phyloP scores from a whole-genome alignment of 768 basidiomycete genomes.

The Boletus edulis region DNA sequence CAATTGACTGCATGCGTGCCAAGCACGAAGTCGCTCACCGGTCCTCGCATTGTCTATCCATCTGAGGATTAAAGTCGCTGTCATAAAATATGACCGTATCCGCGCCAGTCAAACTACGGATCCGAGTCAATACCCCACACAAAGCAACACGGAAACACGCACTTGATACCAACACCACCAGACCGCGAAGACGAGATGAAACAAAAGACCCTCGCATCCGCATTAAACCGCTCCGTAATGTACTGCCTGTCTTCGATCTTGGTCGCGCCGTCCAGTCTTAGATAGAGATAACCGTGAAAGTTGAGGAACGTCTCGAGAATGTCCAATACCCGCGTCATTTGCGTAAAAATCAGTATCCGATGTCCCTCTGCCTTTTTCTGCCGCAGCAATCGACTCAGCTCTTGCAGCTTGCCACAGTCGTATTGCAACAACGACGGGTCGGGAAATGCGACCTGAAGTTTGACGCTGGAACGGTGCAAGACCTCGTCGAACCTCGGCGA shows the following conservation, averaged over 20 bases:
- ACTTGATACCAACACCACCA: slow-evolving; percentile 95
- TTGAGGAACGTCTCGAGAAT: slow-evolving; percentile 93
- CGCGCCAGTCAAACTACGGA: slow-evolving; percentile 69
- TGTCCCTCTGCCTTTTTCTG: slow-evolving; percentile 87
- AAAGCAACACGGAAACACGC: slow-evolving; percentile 27
- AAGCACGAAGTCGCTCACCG: slow-evolving; percentile 43
- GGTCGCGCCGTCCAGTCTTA: slow-evolving; percentile 92
- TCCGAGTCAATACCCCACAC: slow-evolving; percentile 16
- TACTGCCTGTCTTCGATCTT: slow-evolving; percentile 94
- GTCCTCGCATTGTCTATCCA: slow-evolving; percentile 97
- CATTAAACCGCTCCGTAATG: slow-evolving; percentile 85
- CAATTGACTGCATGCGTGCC: neutral
- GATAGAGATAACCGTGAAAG: slow-evolving; percentile 89
- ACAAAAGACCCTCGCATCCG: slow-evolving; percentile 73
- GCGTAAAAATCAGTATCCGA: slow-evolving; percentile 92
- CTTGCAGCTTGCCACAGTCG: slow-evolving; percentile 94
- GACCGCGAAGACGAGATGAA: slow-evolving; percentile 86
- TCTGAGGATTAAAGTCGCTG: slow-evolving; percentile 96
- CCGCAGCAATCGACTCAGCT: slow-evolving; percentile 73
- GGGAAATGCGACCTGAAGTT: slow-evolving; percentile 91
- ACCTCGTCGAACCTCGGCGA: slow-evolving; percentile 57
- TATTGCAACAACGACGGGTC: slow-evolving; percentile 88
- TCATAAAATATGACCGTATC: slow-evolving; percentile 98
- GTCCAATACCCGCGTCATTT: slow-evolving; percentile 94
- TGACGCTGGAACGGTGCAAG: slow-evolving; percentile 74